Evolutionary conservation across 768 basidiomycete genomes (phyloP).

Genomic region (Leucocoprinus leucothites): DNA sequence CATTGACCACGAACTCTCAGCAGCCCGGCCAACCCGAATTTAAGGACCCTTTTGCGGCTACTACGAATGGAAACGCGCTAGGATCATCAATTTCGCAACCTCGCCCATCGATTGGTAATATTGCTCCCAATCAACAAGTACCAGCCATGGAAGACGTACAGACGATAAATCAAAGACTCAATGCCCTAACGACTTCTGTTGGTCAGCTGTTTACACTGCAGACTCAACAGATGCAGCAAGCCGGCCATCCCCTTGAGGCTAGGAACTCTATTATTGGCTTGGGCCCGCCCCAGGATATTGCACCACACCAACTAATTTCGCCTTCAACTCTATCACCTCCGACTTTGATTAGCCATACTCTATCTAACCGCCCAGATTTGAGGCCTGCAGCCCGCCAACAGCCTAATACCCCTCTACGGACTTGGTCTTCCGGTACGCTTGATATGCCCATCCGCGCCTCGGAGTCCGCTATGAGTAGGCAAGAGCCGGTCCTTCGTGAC

Average conservation of each 20-base stretch:
- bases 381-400: constrained; percentile 51
- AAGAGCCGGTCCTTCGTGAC: constrained; percentile 46
- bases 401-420: constrained; percentile 71
- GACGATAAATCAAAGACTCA: constrained; percentile 74
- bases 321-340: constrained; percentile 36
- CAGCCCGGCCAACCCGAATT: constrained; percentile 60
- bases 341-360: constrained; percentile 51
- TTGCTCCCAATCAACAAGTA: constrained; percentile 68
- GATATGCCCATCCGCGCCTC: constrained; percentile 66
- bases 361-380: constrained; percentile 65
- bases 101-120: constrained; percentile 64
- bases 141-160: constrained; percentile 64
- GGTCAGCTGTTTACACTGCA: constrained; percentile 81
- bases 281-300: constrained; percentile 43
- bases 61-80: constrained; percentile 24
- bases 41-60: constrained; percentile 70
- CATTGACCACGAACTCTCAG: constrained; percentile 34
- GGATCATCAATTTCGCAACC: constrained; percentile 25
- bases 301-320: constrained; percentile 44
- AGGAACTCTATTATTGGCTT: constrained; percentile 39
- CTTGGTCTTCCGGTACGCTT: constrained; percentile 81
- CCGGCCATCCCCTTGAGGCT: constrained; percentile 33
- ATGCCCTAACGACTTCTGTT: constrained; percentile 79
- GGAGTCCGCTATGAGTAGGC: constrained; percentile 40
- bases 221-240: constrained; percentile 63